phyloP scores from a whole-genome alignment of 148 eudicot species.

The Rhododendron ovatum region DNA sequence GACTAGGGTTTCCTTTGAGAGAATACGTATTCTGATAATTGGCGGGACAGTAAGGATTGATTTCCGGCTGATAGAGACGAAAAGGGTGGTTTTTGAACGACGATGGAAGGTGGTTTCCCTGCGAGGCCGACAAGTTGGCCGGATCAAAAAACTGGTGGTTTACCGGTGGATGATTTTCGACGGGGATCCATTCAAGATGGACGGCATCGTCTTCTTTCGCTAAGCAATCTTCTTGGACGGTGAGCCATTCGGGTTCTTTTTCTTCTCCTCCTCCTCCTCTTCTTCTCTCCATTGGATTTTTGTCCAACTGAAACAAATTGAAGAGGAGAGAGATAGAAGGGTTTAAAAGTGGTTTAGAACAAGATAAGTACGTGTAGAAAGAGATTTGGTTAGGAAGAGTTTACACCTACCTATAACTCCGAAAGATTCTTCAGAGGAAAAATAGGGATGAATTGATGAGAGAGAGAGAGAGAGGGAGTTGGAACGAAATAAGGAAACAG shows the following conservation, averaged over 20 bases:
- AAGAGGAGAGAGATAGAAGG: slow-evolving; percentile 5
- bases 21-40: neutral
- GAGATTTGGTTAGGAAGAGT: neutral
- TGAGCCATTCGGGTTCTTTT: neutral
- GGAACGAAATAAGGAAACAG: neutral
- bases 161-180: neutral
- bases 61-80: neutral
- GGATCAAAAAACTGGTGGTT: neutral
- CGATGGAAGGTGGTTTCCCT: too few species aligned
- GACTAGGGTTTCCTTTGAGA: neutral
- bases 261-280: neutral
- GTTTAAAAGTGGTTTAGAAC: slow-evolving; percentile 1
- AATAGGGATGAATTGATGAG: neutral
- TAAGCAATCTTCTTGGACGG: neutral
- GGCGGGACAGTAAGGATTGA: neutral
- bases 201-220: neutral
- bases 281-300: neutral
- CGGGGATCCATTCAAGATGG: neutral
- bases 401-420: neutral
- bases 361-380: neutral
- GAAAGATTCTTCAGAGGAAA: neutral
- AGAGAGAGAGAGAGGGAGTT: neutral
- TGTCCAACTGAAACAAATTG: neutral
- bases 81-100: neutral
- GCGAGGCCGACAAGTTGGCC: neutral